These are phyloP conservation scores for Cryptomeria japonica DNA, from an alignment of 75 land plant species.

Conservation along the genomic window DNA sequence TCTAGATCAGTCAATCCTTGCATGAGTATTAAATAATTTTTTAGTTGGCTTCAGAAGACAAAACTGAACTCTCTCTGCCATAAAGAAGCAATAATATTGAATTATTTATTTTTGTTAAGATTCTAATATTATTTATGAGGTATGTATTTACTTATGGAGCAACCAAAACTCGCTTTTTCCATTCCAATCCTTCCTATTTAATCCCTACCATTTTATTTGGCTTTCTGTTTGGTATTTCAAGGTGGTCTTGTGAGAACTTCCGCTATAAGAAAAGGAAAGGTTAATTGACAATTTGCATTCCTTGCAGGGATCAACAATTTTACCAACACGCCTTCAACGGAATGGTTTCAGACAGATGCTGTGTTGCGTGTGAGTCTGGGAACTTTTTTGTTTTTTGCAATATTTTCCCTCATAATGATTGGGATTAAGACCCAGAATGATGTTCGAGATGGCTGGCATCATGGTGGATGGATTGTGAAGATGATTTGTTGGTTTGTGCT, in stretches of 20 bases:
- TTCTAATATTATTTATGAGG: not conserved
- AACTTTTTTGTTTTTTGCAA: slow-evolving; percentile 84
- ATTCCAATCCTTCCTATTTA: not conserved
- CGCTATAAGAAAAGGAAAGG: not conserved
- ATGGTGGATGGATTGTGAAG: slow-evolving; percentile 99
- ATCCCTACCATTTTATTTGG: not conserved
- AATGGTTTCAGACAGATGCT: slow-evolving; percentile 97
- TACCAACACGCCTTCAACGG: slow-evolving; percentile 74
- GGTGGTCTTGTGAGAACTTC: not conserved
- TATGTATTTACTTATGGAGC: not conserved
- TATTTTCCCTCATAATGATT: slow-evolving; percentile 79
- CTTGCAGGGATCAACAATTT: slow-evolving; percentile 95
- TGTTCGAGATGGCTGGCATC: slow-evolving; percentile 88
- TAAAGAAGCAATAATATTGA: not conserved
- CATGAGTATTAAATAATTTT: not conserved
- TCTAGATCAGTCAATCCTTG: not conserved
- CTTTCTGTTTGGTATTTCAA: not conserved
- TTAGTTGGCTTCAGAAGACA: not conserved
- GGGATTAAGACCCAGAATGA: slow-evolving; percentile 93
- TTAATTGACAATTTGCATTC: slow-evolving; percentile 1
- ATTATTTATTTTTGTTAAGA: not conserved
- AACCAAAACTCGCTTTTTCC: not conserved
- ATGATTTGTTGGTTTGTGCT: slow-evolving; percentile 69
- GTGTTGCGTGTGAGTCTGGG: slow-evolving; percentile 97
- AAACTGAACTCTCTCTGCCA: not conserved